These are phyloP conservation scores for Dictyostelium purpureum DNA, from an alignment of 78 protist genomes.

Conservation along the genomic window DNA sequence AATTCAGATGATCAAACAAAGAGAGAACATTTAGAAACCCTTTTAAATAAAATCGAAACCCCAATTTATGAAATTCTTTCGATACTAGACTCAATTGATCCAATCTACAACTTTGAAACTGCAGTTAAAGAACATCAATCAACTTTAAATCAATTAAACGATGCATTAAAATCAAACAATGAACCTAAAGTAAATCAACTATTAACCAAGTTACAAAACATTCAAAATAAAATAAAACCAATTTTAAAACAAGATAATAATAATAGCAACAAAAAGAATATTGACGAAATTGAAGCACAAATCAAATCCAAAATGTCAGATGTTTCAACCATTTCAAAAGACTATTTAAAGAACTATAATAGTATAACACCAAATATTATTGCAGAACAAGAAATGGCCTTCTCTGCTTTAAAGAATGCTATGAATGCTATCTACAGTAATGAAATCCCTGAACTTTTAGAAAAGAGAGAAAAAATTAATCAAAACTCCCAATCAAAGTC, in stretches of 20 bases:
- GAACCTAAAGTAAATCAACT: background rate
- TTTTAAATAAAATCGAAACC: background rate
- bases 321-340: background rate
- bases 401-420: background rate
- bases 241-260: background rate
- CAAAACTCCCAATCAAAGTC: background rate
- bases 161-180: background rate
- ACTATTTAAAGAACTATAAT: background rate
- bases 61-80: constrained; percentile 16
- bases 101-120: background rate
- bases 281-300: background rate
- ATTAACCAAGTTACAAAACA: background rate
- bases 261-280: background rate
- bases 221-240: constrained; percentile 6
- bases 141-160: background rate
- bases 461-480: background rate
- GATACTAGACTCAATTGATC: background rate
- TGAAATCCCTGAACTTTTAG: background rate
- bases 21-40: constrained; percentile 8
- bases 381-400: background rate
- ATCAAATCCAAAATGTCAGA: background rate
- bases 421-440: background rate
- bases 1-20: constrained; percentile 7
- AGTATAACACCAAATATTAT: background rate
- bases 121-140: constrained; percentile 9